Evolutionary conservation across 805 yeast genomes (phyloP).

Genomic region (Cyberlindnera xishuangbannaensis): DNA sequence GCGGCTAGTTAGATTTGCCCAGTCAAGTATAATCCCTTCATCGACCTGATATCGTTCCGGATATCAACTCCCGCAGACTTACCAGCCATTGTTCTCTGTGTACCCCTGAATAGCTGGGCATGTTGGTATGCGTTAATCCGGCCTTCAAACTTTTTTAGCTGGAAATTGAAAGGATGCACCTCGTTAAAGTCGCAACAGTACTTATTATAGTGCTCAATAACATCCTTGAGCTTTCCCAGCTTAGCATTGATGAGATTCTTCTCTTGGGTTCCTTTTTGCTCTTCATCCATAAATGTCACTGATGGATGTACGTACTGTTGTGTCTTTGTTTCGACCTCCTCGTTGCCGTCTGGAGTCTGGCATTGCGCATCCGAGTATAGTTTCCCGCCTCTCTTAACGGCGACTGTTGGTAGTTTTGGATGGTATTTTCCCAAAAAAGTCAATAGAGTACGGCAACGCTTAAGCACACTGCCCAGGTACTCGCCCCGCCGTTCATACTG

Average conservation of each 20-base stretch:
- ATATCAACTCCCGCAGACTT: constrained; percentile 19
- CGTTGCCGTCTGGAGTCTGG: constrained; percentile 17
- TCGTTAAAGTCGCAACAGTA: constrained; percentile 15
- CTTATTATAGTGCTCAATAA: constrained; percentile 26
- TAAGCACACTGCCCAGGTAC: constrained; percentile 26
- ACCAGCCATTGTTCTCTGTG: constrained; percentile 20
- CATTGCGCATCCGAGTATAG: constrained; percentile 32
- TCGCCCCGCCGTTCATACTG: constrained; percentile 36
- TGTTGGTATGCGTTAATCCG: constrained; percentile 19
- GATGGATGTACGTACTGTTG: no score
- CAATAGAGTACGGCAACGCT: constrained; percentile 27
- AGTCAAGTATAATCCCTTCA: constrained; percentile 36
- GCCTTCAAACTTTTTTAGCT: constrained; percentile 25
- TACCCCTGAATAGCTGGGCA: constrained; percentile 18
- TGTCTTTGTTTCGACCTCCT: constrained; percentile 1
- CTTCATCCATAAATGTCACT: background rate
- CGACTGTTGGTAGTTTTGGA: constrained; percentile 35
- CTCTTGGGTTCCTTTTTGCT: background rate
- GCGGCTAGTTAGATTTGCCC: constrained; percentile 32
- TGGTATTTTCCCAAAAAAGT: constrained; percentile 21
- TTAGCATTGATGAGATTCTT: constrained; percentile 18
- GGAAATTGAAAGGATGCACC: constrained; percentile 26
- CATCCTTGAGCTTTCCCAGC: constrained; percentile 25
- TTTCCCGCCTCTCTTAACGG: constrained; percentile 35
- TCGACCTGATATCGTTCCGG: constrained; percentile 28